These are phyloP conservation scores for Teunomyces aglyptinius DNA, from an alignment of 805 yeast species.

Conservation along the genomic window DNA sequence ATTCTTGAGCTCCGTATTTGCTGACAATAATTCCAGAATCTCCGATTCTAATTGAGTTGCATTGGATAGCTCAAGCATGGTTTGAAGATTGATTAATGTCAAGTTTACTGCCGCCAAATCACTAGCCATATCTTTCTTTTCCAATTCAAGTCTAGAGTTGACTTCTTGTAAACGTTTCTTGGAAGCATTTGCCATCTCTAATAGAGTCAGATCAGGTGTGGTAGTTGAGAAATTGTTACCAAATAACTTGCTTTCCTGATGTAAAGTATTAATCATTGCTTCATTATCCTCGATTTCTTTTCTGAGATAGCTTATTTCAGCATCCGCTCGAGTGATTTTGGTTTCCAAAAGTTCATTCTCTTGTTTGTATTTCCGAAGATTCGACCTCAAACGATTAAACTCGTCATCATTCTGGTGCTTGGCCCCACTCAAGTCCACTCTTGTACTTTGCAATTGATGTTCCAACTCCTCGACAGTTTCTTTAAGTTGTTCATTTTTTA, in stretches of 20 bases:
- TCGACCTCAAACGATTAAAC: neutral
- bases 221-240: neutral
- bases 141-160: slow-evolving; percentile 1
- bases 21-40: slow-evolving; percentile 9
- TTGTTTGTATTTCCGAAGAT: slow-evolving; percentile 1
- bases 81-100: slow-evolving; percentile 5
- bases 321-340: neutral
- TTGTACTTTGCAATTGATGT: slow-evolving; percentile 1
- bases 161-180: neutral
- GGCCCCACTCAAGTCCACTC: neutral
- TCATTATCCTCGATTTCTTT: neutral
- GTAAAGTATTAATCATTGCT: neutral
- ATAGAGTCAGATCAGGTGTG: slow-evolving; percentile 9
- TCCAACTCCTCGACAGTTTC: slow-evolving; percentile 6
- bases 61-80: slow-evolving; percentile 5
- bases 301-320: slow-evolving; percentile 2
- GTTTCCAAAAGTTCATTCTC: slow-evolving; percentile 19
- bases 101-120: slow-evolving; percentile 4
- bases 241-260: slow-evolving; percentile 1
- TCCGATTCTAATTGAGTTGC: slow-evolving; percentile 9
- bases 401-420: neutral
- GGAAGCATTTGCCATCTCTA: slow-evolving; percentile 7
- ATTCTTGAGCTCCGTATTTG: slow-evolving; percentile 11
- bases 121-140: slow-evolving; percentile 6
- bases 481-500: slow-evolving; percentile 16